Base-by-base conservation (phyloP, 139 green algal species). In the Coelastrella sp. region DNA sequence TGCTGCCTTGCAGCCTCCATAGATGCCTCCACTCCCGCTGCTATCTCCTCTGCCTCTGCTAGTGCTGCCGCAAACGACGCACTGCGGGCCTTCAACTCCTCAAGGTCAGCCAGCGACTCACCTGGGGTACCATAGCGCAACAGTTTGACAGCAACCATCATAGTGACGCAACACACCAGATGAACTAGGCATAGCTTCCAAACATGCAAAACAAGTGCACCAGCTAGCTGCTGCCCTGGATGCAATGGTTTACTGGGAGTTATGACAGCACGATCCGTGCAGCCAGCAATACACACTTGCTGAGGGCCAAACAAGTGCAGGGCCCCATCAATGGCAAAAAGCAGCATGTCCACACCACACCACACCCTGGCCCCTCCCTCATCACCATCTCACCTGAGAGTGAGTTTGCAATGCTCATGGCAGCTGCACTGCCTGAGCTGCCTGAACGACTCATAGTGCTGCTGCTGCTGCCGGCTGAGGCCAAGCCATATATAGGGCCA, bases 61-160 rank as follows among this genome's bases (percentile, higher is more conserved):
- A 90, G 63, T 63, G 87, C 87, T 27, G 87, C 87, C 12, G 87
- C 87, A 84, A 87, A 91, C 11, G 79, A 91, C 7, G 78, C 63
- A 58, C 63, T 87, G 66, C 76, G 25, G 9, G 35, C 6, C 11
- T 58, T 66, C 87, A 87, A 76, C 8, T 66, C 12, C 35, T 91
- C 79, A 8, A 88, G 49, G n/a, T 87, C 78, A 49, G 80, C 35
- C 35, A 85, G 9, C 1, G 87, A 90, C 19, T 79, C 87, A 20
- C 78, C 87, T 86, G 74, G 58, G 74, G 25, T 60, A 14, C 24
- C 70, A 78, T 10, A 35, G 4, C 4, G 63, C 63, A 72, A 72
- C 63, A 14, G 12, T 72, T 72, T 22, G 63, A 72, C 63, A 14
- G 12, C 15, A 14, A 61, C 27, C 25, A 61, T 60, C 9, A 73